phyloP scores from a whole-genome alignment of 2,329 filamentous ascomycete genomes.

The Hypoxylon sp. region DNA sequence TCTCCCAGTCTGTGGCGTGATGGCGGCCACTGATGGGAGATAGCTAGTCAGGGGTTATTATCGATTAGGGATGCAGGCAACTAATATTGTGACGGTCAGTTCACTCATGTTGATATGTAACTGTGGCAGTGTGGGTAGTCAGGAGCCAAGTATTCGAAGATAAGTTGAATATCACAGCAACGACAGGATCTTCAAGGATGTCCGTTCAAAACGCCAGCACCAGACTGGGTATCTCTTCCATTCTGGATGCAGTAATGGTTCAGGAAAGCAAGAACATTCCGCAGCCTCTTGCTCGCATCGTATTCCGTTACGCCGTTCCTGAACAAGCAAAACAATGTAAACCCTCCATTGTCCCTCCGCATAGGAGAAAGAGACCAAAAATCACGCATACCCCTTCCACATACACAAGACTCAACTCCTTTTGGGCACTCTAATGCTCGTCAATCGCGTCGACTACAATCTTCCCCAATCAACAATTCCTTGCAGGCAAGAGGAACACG shows the following conservation, averaged over 20 bases:
- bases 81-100: background rate
- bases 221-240: conserved; percentile 43
- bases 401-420: conserved; percentile 28
- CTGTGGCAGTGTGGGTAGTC: too few relatives aligned
- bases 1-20: background rate
- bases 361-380: conserved; percentile 29
- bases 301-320: conserved; percentile 45
- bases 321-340: conserved; percentile 38
- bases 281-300: conserved; percentile 38
- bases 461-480: conserved; percentile 18
- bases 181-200: conserved; percentile 17
- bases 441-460: conserved; percentile 23
- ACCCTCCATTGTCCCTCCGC: conserved; percentile 31
- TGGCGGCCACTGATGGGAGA: conserved; percentile 1
- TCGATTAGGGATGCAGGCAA: background rate
- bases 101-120: background rate
- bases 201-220: conserved; percentile 42
- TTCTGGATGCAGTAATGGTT: conserved; percentile 38
- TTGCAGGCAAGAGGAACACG: conserved; percentile 9
- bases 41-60: background rate
- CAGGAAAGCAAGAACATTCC: conserved; percentile 38
- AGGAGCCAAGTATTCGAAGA: background rate
- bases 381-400: conserved; percentile 20
- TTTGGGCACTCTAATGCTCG: conserved; percentile 22
- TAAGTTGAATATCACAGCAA: conserved; percentile 6